Conservation (phyloP, 2,329 filamentous ascomycete species). For the Colletotrichum acutatum region DNA sequence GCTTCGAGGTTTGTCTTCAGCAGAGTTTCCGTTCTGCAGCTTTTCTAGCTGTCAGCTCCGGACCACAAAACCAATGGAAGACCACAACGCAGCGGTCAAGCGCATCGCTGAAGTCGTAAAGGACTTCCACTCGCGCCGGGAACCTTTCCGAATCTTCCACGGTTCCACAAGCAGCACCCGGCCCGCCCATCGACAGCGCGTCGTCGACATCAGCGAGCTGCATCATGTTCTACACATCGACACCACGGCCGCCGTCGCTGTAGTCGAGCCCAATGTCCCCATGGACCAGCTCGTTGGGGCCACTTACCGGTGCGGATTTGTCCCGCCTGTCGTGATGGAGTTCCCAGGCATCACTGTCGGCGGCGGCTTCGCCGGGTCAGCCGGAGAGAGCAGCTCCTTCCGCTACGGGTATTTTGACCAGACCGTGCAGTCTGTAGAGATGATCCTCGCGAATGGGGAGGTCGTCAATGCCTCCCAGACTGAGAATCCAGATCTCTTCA, state of each 20-base stretch:
- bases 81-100: constrained; percentile 56
- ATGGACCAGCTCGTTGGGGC: constrained; percentile 73
- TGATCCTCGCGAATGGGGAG: constrained; percentile 71
- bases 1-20: background rate
- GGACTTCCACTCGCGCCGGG: constrained; percentile 53
- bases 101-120: constrained; percentile 55
- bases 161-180: constrained; percentile 83
- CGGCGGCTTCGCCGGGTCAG: constrained; percentile 74
- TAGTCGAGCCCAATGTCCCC: constrained; percentile 77
- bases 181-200: constrained; percentile 61
- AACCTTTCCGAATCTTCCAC: constrained; percentile 80
- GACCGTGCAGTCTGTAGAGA: constrained; percentile 71
- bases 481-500: constrained; percentile 69
- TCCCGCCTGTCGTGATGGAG: constrained; percentile 77
- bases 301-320: constrained; percentile 64
- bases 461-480: constrained; percentile 64
- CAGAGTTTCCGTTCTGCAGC: constrained; percentile 14
- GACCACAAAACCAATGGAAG: constrained; percentile 50
- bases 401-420: constrained; percentile 74
- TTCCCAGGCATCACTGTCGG: constrained; percentile 79
- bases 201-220: constrained; percentile 75
- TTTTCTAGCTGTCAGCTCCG: background rate
- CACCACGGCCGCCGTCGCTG: constrained; percentile 59
- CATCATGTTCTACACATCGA: constrained; percentile 72
- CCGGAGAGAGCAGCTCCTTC: constrained; percentile 76